Evolutionary conservation across 805 yeast species (phyloP).

Genomic region (Spathaspora hagerdaliae): DNA sequence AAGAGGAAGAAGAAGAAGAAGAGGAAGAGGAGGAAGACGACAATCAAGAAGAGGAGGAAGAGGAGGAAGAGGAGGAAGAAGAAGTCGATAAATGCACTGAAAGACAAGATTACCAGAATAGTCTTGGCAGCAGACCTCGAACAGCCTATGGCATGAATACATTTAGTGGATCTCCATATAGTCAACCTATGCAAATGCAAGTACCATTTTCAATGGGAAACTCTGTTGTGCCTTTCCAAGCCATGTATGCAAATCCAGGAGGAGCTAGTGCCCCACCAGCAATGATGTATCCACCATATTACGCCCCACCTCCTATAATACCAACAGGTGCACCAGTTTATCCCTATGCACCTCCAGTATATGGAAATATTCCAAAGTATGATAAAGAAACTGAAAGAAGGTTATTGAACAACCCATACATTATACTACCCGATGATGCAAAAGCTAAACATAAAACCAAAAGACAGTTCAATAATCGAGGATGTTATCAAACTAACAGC

Average conservation of each 20-base stretch:
- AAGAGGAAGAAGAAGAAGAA: constrained; percentile 12
- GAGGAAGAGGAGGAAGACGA: constrained; percentile 9
- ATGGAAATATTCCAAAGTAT: constrained; percentile 9
- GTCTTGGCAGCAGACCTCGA: neutral
- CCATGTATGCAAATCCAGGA: neutral
- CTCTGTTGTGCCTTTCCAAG: neutral
- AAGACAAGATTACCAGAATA: neutral
- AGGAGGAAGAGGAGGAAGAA: constrained; percentile 4
- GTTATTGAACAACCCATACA: constrained; percentile 25
- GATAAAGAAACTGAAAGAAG: constrained; percentile 24
- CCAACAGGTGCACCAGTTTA: neutral
- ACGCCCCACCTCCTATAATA: neutral
- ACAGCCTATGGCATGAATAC: constrained; percentile 3
- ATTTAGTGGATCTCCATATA: neutral
- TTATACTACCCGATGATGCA: constrained; percentile 20
- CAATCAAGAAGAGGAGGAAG: constrained; percentile 6
- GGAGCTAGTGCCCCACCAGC: neutral
- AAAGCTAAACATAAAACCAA: constrained; percentile 3
- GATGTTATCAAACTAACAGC: neutral
- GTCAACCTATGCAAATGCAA: neutral
- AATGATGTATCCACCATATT: neutral
- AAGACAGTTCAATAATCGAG: neutral
- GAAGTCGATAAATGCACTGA: neutral
- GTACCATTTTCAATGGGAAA: neutral
- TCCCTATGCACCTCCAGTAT: neutral